phyloP scores from a whole-genome alignment of 2,329 filamentous ascomycete species.

The Cladosporium sp. region DNA sequence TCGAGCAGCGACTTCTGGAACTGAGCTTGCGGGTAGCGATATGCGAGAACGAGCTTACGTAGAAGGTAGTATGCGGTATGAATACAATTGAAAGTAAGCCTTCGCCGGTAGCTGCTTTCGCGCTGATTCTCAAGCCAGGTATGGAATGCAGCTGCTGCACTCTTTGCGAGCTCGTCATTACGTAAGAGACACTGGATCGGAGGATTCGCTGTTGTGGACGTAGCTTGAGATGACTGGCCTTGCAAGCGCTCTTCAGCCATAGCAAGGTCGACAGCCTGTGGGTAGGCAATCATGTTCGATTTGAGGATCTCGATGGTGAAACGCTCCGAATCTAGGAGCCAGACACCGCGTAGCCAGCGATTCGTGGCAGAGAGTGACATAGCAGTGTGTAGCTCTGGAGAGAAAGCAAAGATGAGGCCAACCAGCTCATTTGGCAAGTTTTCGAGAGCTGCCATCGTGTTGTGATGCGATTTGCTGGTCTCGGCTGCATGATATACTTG shows the following conservation, averaged over 20 bases:
- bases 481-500: background rate
- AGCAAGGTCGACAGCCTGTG: background rate
- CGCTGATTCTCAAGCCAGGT: background rate
- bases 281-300: background rate
- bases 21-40: background rate
- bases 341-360: too few species aligned
- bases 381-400: background rate
- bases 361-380: background rate
- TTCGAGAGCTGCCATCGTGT: background rate
- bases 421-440: background rate
- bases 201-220: background rate
- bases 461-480: background rate
- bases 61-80: background rate
- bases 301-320: background rate
- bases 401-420: background rate
- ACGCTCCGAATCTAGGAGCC: background rate
- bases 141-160: background rate
- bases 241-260: background rate
- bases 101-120: background rate
- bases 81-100: background rate
- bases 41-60: background rate
- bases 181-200: background rate
- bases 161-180: background rate
- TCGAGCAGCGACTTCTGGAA: background rate
- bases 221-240: background rate